These are phyloP conservation scores for Purpureocillium lavendulum DNA, from an alignment of 2,329 filamentous ascomycete genomes.

Conservation along the genomic window DNA sequence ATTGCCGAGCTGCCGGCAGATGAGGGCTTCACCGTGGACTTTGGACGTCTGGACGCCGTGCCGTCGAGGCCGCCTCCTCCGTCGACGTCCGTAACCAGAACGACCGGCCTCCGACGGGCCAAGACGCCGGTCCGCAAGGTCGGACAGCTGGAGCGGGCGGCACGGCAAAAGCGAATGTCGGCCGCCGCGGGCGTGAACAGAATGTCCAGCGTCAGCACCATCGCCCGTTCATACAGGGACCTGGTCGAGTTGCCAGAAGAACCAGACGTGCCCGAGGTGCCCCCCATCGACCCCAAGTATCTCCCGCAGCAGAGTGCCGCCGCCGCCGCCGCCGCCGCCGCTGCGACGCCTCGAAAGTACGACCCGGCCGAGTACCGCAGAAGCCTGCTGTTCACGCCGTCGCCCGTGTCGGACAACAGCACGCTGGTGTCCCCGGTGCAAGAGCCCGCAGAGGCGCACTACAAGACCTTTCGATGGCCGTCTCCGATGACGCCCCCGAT, in stretches of 20 bases:
- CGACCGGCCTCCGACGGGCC: constrained; percentile 23
- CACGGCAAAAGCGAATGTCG: constrained; percentile 8
- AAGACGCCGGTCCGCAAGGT: constrained; percentile 44
- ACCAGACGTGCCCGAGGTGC: constrained; percentile 18
- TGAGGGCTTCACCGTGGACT: too few species aligned
- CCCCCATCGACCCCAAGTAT: constrained; percentile 12
- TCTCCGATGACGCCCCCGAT: too few species aligned
- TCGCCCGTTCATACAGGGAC: constrained; percentile 42
- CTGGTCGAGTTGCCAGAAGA: constrained; percentile 29
- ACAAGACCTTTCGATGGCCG: too few species aligned
- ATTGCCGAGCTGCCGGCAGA: constrained; percentile 18
- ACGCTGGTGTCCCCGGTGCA: constrained; percentile 40
- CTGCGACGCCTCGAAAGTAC: not conserved
- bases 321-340: not conserved
- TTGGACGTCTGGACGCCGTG: too few species aligned
- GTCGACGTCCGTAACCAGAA: constrained; percentile 24
- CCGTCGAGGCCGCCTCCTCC: too few species aligned
- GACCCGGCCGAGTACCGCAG: not conserved
- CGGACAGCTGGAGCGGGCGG: constrained; percentile 36
- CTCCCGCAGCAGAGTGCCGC: constrained; percentile 4
- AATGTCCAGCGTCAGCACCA: constrained; percentile 35
- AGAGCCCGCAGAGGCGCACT: constrained; percentile 27
- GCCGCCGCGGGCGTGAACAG: constrained; percentile 16
- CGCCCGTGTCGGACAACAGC: constrained; percentile 33
- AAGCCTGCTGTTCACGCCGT: constrained; percentile 8